phyloP scores from a whole-genome alignment of 2,329 filamentous ascomycete species.

The Colletotrichum simmondsii region DNA sequence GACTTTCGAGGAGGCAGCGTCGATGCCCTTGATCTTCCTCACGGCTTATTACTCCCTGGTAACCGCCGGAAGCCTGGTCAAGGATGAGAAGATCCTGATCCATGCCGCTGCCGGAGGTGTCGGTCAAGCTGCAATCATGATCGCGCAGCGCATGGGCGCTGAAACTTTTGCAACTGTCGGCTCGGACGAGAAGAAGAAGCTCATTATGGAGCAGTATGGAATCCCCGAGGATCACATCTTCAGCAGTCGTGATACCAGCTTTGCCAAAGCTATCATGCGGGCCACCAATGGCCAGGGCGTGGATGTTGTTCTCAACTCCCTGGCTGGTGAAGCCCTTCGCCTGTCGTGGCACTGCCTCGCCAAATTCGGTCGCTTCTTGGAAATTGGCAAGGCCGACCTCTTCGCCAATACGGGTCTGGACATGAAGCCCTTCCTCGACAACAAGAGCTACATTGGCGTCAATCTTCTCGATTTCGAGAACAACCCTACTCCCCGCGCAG shows the following conservation, averaged over 20 bases:
- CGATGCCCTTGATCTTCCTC: slow-evolving; percentile 40
- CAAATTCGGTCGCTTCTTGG: slow-evolving; percentile 56
- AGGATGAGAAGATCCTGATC: slow-evolving; percentile 52
- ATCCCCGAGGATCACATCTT: slow-evolving; percentile 42
- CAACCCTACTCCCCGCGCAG: slow-evolving; percentile 40
- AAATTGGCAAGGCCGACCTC: slow-evolving; percentile 54
- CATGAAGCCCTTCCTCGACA: slow-evolving; percentile 57
- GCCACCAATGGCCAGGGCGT: slow-evolving; percentile 45
- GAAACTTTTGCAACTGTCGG: slow-evolving; percentile 54
- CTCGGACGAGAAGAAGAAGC: slow-evolving; percentile 42
- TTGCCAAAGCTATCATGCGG: slow-evolving; percentile 42
- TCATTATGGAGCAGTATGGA: slow-evolving; percentile 40
- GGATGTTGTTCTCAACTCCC: slow-evolving; percentile 52
- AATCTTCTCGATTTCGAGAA: slow-evolving; percentile 46
- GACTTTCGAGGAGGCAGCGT: slow-evolving; percentile 50
- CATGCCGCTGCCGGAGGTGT: slow-evolving; percentile 51
- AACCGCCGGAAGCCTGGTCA: slow-evolving; percentile 42
- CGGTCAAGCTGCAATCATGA: slow-evolving; percentile 51
- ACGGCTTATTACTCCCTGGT: slow-evolving; percentile 45
- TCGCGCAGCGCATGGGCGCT: slow-evolving; percentile 50
- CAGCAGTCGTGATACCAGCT: slow-evolving; percentile 41
- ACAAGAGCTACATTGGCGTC: slow-evolving; percentile 57
- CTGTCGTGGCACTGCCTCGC: slow-evolving; percentile 57
- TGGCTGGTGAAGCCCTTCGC: slow-evolving; percentile 53
- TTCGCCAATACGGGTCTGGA: slow-evolving; percentile 55